Conservation (phyloP, 495 filamentous ascomycete species). For the Baudoinia panamericana region DNA sequence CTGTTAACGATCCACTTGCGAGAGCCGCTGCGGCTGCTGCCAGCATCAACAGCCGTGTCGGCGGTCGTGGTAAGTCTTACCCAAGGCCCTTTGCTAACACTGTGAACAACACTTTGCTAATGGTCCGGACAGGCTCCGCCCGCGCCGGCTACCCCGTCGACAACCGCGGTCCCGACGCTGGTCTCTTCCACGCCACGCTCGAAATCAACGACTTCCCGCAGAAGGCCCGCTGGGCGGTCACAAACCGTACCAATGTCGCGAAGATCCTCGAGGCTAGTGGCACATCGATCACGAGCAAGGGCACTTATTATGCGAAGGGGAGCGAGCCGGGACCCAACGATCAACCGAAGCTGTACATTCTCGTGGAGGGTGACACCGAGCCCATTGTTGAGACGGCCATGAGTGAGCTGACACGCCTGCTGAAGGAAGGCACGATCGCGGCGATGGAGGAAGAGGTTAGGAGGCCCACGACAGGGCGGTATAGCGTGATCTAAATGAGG, state of each 20-base stretch:
- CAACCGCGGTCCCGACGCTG: conserved; percentile 95
- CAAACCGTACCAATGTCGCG: conserved; percentile 95
- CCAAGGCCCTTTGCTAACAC: not conserved
- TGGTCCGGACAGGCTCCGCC: conserved; percentile 39
- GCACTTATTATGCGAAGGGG: conserved; percentile 70
- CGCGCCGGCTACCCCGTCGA: conserved; percentile 90
- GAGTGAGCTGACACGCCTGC: conserved; percentile 71
- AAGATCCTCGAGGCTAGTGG: conserved; percentile 93
- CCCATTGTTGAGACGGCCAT: conserved; percentile 82
- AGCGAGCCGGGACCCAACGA: conserved; percentile 63
- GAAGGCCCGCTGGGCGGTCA: conserved; percentile 97
- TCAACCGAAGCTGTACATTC: conserved; percentile 85
- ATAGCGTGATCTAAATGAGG: conserved; percentile 68
- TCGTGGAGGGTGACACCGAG: conserved; percentile 96
- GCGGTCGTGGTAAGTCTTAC: conserved; percentile 47
- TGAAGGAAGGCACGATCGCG: conserved; percentile 86
- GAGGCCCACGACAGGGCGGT: conserved; percentile 70
- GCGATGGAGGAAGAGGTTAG: conserved; percentile 74
- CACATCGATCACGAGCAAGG: conserved; percentile 95
- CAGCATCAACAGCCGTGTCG: conserved; percentile 74
- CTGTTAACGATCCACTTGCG: conserved; percentile 59
- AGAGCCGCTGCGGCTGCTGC: conserved; percentile 69
- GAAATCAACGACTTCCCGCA: conserved; percentile 99
- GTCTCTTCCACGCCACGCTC: conserved; percentile 90
- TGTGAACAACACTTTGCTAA: not conserved